These are phyloP conservation scores for Cryptococcus deneoformans DNA, from an alignment of 1,284 basidiomycete genomes.

Conservation along the genomic window DNA sequence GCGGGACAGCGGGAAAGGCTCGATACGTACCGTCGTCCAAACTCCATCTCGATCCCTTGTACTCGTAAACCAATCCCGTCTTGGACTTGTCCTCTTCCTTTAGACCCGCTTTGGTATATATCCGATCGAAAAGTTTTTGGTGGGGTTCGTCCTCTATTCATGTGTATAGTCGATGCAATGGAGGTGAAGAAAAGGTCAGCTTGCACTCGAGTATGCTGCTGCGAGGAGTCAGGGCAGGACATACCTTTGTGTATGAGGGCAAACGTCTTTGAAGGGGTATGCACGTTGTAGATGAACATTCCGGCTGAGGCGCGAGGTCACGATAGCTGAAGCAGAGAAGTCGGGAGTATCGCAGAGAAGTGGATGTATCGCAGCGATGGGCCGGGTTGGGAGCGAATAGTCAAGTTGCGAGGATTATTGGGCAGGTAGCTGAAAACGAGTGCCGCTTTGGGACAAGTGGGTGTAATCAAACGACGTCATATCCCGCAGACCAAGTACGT, in stretches of 20 bases:
- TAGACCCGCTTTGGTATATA: slow-evolving; percentile 16
- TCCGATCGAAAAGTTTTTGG: slow-evolving; percentile 29
- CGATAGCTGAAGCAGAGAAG: too few species aligned
- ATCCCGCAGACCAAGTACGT: too few species aligned
- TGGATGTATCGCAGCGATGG: too few species aligned
- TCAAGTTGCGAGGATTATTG: too few species aligned
- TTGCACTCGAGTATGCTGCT: neutral
- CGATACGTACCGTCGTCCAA: slow-evolving; percentile 47
- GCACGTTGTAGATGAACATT: slow-evolving; percentile 48
- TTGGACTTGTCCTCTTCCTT: slow-evolving; percentile 9
- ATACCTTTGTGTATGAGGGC: slow-evolving; percentile 36
- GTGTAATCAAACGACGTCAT: too few species aligned
- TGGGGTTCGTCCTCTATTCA: slow-evolving; percentile 34
- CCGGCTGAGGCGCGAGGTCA: too few species aligned
- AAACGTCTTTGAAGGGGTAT: slow-evolving; percentile 45
- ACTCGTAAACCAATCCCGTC: slow-evolving; percentile 46
- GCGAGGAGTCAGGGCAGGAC: neutral
- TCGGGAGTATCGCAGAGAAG: too few species aligned
- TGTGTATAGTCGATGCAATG: too few species aligned
- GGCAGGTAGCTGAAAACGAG: too few species aligned
- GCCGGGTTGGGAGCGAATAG: too few species aligned
- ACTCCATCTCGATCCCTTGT: slow-evolving; percentile 41
- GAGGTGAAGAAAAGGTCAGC: too few species aligned
- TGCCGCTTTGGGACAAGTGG: too few species aligned
- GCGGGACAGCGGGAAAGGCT: neutral